A percentile compares a stretch with the other conserved stretches of the same genome.
Conservation (phyloP, 176 grass and related monocot genomes). For the Ensete ventricosum region DNA sequence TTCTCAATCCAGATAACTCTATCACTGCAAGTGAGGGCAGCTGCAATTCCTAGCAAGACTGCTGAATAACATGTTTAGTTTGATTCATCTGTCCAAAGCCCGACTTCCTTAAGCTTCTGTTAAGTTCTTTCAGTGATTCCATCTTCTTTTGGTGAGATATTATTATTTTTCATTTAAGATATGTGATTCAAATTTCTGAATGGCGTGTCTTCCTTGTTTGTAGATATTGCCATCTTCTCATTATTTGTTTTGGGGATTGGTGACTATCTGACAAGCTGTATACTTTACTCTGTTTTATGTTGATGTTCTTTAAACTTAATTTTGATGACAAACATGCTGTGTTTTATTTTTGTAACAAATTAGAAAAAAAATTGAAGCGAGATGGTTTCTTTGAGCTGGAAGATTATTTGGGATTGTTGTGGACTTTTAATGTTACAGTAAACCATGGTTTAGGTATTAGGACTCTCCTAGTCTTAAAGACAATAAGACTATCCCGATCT, state of each 20-base stretch:
- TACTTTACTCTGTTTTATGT: background rate
- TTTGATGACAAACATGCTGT: background rate
- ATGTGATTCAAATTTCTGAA: background rate
- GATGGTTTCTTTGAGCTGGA: too few relatives aligned
- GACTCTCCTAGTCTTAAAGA: too few relatives aligned
- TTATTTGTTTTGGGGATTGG: background rate
- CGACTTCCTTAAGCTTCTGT: background rate
- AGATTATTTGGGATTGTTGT: too few relatives aligned
- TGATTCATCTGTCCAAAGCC: background rate
- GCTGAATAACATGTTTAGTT: background rate
- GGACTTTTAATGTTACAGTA: too few relatives aligned
- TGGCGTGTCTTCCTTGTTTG: background rate
- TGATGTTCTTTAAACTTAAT: background rate
- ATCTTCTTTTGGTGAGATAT: background rate
- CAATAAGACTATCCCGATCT: too few relatives aligned
- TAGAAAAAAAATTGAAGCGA: too few relatives aligned
- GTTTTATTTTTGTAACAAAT: too few relatives aligned
- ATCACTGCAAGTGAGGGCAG: background rate
- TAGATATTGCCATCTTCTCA: background rate
- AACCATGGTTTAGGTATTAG: too few relatives aligned
- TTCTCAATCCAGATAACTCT: background rate
- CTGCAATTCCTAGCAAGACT: conserved; percentile 3
- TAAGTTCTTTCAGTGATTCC: background rate
- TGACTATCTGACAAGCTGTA: background rate
- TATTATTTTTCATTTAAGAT: background rate